Conservation (phyloP, 2,329 filamentous ascomycete genomes). For the Nectriaceae sp. region DNA sequence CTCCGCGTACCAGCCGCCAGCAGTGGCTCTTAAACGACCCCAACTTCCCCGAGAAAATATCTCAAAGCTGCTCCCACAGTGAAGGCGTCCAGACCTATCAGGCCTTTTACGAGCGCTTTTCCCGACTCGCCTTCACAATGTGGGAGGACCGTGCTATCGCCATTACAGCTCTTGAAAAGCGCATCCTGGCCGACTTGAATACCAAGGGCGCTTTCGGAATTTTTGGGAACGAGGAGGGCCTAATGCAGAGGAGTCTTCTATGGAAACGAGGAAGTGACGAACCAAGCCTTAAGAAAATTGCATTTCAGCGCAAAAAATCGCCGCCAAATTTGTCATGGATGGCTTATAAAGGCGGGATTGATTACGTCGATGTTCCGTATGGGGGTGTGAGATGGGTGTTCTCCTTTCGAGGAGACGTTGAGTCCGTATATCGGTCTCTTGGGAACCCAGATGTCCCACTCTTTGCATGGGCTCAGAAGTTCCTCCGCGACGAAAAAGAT, state of each 20-base stretch:
- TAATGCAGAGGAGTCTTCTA: conserved; percentile 12
- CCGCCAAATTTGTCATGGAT: conserved; percentile 38
- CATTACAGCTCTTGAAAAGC: conserved; percentile 17
- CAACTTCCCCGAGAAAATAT: conserved; percentile 16
- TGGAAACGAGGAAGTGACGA: conserved; percentile 11
- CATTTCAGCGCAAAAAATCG: conserved; percentile 2
- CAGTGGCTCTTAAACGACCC: conserved; percentile 22
- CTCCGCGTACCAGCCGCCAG: too few species aligned
- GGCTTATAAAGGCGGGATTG: conserved; percentile 33
- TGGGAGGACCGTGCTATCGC: conserved; percentile 17
- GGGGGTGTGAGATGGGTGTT: conserved; percentile 14
- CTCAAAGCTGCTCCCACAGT: conserved; percentile 8
- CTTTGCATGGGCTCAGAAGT: too few species aligned
- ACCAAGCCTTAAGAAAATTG: conserved; percentile 1
- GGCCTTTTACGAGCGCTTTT: conserved; percentile 18
- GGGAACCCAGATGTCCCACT: too few species aligned
- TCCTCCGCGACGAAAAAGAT: too few species aligned
- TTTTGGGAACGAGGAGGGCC: conserved; percentile 7
- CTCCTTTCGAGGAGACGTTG: too few species aligned
- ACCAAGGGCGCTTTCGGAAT: conserved; percentile 20
- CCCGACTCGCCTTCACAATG: conserved; percentile 12
- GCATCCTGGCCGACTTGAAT: conserved; percentile 12
- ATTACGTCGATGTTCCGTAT: conserved; percentile 27
- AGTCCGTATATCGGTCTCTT: too few species aligned
- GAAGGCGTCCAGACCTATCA: conserved; percentile 15